Percentiles rank a stretch among this genome's conserved stretches.
phyloP scores from a whole-genome alignment of 257 asterid genomes.

The Eustoma russellianum region DNA sequence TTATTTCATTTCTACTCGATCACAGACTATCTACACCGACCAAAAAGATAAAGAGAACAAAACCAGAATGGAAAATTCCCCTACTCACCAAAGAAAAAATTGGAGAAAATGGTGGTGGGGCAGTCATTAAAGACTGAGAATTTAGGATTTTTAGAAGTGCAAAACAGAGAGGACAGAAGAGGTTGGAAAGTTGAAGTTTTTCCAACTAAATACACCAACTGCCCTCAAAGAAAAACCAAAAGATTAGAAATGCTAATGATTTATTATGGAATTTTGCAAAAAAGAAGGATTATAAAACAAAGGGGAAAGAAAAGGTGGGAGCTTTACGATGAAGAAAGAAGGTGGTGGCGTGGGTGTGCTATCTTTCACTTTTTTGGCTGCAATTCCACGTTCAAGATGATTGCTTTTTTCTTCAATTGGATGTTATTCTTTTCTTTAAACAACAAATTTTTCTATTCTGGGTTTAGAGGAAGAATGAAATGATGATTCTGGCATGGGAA shows the following conservation, averaged over 20 bases:
- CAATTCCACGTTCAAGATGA: conserved; percentile 3
- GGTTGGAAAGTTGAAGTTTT: conserved; percentile 35
- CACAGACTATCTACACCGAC: conserved; percentile 12
- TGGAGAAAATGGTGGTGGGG: conserved; percentile 44
- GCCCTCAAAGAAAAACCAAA: not conserved
- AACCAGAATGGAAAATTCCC: conserved; percentile 21
- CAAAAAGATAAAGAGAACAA: conserved; percentile 28
- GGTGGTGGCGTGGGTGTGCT: not conserved
- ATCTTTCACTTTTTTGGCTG: not conserved
- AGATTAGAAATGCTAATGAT: not conserved
- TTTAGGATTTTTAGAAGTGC: conserved; percentile 4
- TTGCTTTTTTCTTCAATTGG: no score
- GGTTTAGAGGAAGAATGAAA: no score
- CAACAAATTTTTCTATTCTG: no score
- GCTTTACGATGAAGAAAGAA: conserved; percentile 10
- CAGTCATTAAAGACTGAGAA: conserved; percentile 51
- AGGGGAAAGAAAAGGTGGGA: conserved; percentile 5
- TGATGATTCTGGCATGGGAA: no score
- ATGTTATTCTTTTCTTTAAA: no score
- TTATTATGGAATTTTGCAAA: not conserved
- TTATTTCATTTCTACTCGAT: not conserved
- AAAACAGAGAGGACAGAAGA: conserved; percentile 8
- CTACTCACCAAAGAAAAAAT: conserved; percentile 42
- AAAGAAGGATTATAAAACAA: not conserved
- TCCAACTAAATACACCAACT: no score